phyloP scores from a whole-genome alignment of 768 basidiomycete species.

The Trametes meyenii region DNA sequence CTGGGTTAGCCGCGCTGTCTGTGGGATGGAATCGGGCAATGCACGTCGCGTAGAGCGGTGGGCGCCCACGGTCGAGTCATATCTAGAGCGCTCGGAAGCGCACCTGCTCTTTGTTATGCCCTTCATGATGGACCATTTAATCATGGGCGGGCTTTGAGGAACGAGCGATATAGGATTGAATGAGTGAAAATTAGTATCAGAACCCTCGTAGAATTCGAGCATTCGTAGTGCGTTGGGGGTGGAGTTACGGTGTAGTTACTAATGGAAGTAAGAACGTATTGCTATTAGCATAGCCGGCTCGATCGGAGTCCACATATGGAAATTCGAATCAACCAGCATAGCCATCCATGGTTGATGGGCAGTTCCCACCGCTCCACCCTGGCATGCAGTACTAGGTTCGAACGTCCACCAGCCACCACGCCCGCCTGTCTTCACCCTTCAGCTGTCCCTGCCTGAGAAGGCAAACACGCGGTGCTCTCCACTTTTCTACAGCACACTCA shows the following conservation, averaged over 20 bases:
- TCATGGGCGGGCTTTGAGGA: slow-evolving; percentile 1
- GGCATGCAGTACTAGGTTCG: neutral
- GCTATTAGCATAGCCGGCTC: neutral
- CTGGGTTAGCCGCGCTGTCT: neutral
- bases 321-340: slow-evolving; percentile 11
- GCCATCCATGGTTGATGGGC: slow-evolving; percentile 10
- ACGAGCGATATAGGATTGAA: neutral
- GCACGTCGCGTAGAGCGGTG: slow-evolving; percentile 4
- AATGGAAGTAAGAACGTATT: too few relatives aligned
- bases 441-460: too few relatives aligned
- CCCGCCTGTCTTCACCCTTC: neutral
- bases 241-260: too few relatives aligned
- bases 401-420: slow-evolving; percentile 2
- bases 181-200: neutral
- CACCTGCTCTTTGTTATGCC: neutral
- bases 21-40: slow-evolving; percentile 1
- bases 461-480: neutral
- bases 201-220: too few relatives aligned
- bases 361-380: neutral
- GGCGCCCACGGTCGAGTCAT: slow-evolving; percentile 11
- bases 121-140: slow-evolving; percentile 1
- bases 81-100: slow-evolving; percentile 1
- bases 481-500: neutral
- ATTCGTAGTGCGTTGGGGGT: too few relatives aligned
- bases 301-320: slow-evolving; percentile 2